These are phyloP conservation scores for Ceratocystis variospora DNA, from an alignment of 2,329 filamentous ascomycete species.

Conservation along the genomic window DNA sequence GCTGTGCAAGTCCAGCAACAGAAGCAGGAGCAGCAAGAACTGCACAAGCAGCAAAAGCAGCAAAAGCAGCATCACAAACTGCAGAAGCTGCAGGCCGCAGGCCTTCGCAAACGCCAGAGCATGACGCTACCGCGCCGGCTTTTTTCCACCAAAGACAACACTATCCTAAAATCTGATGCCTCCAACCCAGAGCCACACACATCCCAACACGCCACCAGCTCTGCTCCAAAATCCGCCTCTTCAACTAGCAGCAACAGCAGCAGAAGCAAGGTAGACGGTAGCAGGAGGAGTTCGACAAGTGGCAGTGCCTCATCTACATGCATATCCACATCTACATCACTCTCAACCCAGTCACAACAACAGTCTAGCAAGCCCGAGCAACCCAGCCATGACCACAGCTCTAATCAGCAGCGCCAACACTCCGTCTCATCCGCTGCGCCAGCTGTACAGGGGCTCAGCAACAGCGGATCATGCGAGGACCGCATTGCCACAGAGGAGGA, in stretches of 20 bases:
- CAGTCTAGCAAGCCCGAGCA: background rate
- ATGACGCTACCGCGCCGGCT: conserved; percentile 14
- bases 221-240: background rate
- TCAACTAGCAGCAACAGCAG: background rate
- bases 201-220: background rate
- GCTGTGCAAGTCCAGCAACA: conserved; percentile 39
- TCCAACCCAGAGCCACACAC: background rate
- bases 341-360: background rate
- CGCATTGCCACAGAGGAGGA: background rate
- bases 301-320: background rate
- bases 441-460: background rate
- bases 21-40: background rate
- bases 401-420: background rate
- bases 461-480: background rate
- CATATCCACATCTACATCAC: background rate
- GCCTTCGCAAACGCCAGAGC: background rate
- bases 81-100: conserved; percentile 22
- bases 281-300: background rate
- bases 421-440: background rate
- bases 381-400: background rate
- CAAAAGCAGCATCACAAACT: conserved; percentile 31
- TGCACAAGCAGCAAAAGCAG: background rate
- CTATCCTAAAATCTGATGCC: conserved; percentile 9
- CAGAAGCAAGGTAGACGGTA: background rate
- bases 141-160: conserved; percentile 19